Evolutionary conservation across 345 rosid genomes (phyloP).

Genomic region (Eucalyptus polyanthemos): DNA sequence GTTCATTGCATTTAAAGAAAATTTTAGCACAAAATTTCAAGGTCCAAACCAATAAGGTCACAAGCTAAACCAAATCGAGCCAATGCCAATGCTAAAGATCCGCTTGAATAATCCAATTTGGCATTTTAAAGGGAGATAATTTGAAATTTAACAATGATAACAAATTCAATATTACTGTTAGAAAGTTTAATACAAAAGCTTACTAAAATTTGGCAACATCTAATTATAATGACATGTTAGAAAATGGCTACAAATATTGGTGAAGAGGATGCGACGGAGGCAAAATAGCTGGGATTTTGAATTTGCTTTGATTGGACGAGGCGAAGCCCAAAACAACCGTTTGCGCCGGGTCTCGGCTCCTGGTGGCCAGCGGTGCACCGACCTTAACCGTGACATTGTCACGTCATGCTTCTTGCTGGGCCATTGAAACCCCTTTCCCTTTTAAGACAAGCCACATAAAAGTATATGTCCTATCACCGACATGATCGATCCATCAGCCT

Average conservation of each 20-base stretch:
- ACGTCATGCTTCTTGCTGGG: not conserved
- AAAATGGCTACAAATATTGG: not conserved
- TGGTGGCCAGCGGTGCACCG: not conserved
- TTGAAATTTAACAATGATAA: not conserved
- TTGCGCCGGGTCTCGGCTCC: not conserved
- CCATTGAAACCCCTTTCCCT: not conserved
- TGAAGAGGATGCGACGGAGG: not conserved
- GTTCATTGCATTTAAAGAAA: not conserved
- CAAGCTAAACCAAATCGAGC: not conserved
- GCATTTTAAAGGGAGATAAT: not conserved
- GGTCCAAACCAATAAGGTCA: not conserved
- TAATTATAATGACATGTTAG: not conserved
- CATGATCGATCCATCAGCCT: not conserved
- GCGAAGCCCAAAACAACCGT: not conserved
- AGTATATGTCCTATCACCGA: not conserved
- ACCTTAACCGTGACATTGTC: not conserved
- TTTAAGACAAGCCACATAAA: not conserved
- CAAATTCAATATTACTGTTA: not conserved
- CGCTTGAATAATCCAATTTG: not conserved
- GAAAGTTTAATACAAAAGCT: not conserved
- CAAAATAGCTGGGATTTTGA: not conserved
- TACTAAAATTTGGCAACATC: not conserved
- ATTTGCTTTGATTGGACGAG: not conserved
- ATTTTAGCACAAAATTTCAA: not conserved
- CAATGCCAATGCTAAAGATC: not conserved